Evolutionary conservation across 2,329 filamentous ascomycete genomes (phyloP).

Genomic region (Arthrobotrys sphaeroides): DNA sequence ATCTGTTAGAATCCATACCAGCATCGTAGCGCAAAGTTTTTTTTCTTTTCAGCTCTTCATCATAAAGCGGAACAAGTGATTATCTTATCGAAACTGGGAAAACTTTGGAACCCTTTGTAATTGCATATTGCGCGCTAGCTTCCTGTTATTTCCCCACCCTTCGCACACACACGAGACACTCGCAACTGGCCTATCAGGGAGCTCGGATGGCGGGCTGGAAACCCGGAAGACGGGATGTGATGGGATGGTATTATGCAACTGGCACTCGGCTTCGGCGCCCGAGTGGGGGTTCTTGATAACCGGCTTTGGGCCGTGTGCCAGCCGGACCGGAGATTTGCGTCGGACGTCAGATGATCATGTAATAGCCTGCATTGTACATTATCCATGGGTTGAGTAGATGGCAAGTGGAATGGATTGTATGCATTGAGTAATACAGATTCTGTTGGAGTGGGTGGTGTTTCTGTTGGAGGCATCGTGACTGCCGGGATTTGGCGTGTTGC

Average conservation of each 20-base stretch:
- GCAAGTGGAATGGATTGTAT: neutral
- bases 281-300: constrained; percentile 34
- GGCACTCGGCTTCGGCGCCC: constrained; percentile 25
- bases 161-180: neutral
- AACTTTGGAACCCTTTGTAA: neutral
- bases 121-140: constrained; percentile 1
- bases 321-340: constrained; percentile 29
- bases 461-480: neutral
- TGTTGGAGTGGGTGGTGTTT: neutral
- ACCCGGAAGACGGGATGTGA: constrained; percentile 16
- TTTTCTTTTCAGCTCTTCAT: neutral
- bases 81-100: constrained; percentile 34
- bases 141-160: constrained; percentile 24
- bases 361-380: neutral
- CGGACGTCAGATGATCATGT: neutral
- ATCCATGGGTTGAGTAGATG: too few species aligned
- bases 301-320: neutral
- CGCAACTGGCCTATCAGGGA: neutral
- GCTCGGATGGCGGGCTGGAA: constrained; percentile 27
- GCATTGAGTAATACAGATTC: neutral
- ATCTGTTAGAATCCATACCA: neutral
- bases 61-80: neutral
- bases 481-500: constrained; percentile 5
- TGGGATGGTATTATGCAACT: neutral
- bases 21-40: constrained; percentile 24